Base-by-base conservation (phyloP, 306 rosid genomes). In the Ammopiptanthus mongolicus region DNA sequence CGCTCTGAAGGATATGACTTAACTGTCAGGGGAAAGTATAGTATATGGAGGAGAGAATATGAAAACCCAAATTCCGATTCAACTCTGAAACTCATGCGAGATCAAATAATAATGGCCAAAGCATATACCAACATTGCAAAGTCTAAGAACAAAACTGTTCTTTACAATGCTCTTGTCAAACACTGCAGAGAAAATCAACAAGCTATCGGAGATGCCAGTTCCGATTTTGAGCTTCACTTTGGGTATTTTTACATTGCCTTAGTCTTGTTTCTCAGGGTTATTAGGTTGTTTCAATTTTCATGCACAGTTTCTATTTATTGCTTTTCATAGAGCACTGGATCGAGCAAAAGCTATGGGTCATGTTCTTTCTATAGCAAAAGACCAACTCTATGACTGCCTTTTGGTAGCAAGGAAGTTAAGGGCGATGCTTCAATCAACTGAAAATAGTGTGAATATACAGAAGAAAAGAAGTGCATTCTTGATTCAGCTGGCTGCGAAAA, bases 91-190 rank as follows among this genome's bases (percentile, higher is more conserved):
- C 97, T 95, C 51, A 90, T 95, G 89, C 95, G 86, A 29, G 99
- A 95, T 81, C 97, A 95, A 86, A 84, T 95, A 81, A 88, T 92
- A 85, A 95, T 95, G 99, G 93, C 97, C 82, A 87, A 86, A 85
- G 90, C 93, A 28, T 95, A 92, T 83, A 75, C 91, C 73, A 87
- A 82, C 84, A 86, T 95, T 67, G 99, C 99, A 66, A 95, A 83
- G 84, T 87, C 93, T 47, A 86, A 79, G 79, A 95, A 95, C 82
- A 89, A 86, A 72, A 83, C 83, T 59, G 29, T 13, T 81, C 86
- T 90, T 67, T 90, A 77, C 82, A 61, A 82, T 59, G 84, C 91
- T 78, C 91, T 95, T 64, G 79, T 85, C 81, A 56, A 78, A 62
- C 91, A 90, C 81, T 88, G 81, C 76, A 81, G 86, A 74, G 88